Evolutionary conservation across 1,284 basidiomycete species (phyloP).

Genomic region (Pulveroboletus sp.): DNA sequence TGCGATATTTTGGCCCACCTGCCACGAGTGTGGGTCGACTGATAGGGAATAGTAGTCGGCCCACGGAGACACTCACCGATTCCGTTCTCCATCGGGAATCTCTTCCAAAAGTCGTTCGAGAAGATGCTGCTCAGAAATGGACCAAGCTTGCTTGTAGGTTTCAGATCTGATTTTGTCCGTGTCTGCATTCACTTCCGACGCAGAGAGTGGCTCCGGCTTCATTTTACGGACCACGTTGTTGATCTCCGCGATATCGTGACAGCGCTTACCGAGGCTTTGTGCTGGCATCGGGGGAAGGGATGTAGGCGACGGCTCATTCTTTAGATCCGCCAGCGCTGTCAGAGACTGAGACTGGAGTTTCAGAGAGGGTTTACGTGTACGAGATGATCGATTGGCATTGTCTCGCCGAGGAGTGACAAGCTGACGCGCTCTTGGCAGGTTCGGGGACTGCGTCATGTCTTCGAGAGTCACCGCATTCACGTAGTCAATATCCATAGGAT

Average conservation of each 20-base stretch:
- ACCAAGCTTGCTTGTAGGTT: slow-evolving; percentile 79
- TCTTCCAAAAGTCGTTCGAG: slow-evolving; percentile 70
- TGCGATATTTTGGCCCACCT: slow-evolving; percentile 80
- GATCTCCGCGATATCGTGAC: slow-evolving; percentile 24
- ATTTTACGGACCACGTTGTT: slow-evolving; percentile 16
- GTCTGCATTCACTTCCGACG: slow-evolving; percentile 22
- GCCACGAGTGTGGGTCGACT: slow-evolving; percentile 5
- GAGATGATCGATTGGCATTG: slow-evolving; percentile 16
- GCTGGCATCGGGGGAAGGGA: slow-evolving; percentile 11
- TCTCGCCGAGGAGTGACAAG: slow-evolving; percentile 5
- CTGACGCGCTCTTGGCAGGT: slow-evolving; percentile 3
- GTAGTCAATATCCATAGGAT: slow-evolving; percentile 18
- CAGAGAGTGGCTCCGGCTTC: slow-evolving; percentile 21
- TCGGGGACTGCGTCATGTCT: slow-evolving; percentile 1
- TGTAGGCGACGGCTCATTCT: slow-evolving; percentile 11
- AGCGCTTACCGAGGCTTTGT: slow-evolving; percentile 32
- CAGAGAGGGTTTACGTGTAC: slow-evolving; percentile 37
- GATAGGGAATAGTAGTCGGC: slow-evolving; percentile 2
- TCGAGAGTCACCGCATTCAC: neutral
- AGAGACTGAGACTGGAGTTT: slow-evolving; percentile 33
- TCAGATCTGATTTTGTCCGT: slow-evolving; percentile 54
- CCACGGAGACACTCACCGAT: slow-evolving; percentile 49
- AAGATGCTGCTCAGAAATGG: slow-evolving; percentile 69
- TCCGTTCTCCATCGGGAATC: slow-evolving; percentile 75
- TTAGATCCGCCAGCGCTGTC: slow-evolving; percentile 12